These are phyloP conservation scores for Populus tomentosa DNA, from an alignment of 441 rosid species.

Conservation along the genomic window DNA sequence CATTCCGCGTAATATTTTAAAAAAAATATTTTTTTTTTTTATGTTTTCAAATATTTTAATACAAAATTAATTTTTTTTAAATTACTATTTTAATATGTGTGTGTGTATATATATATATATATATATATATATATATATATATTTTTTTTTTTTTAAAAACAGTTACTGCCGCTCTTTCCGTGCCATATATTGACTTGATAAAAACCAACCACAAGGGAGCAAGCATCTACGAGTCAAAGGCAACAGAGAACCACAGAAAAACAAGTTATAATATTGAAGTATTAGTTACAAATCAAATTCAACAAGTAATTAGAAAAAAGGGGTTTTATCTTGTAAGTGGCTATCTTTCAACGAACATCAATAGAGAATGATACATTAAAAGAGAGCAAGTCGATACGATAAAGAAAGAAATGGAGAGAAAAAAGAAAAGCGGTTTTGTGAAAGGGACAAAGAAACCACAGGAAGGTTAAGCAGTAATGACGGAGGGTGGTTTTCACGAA, in stretches of 20 bases:
- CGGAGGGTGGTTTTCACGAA: constrained; percentile 3
- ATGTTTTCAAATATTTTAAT: too few species aligned
- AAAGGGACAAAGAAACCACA: constrained; percentile 30
- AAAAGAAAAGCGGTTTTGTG: constrained; percentile 31
- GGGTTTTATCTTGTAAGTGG: too few species aligned
- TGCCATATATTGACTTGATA: too few species aligned
- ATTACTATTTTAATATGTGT: too few species aligned
- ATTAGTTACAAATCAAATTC: background rate
- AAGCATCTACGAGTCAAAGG: background rate
- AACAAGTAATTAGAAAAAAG: background rate
- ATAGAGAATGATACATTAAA: background rate
- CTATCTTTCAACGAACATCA: background rate
- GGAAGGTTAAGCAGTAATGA: constrained; percentile 20
- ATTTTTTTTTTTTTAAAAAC: too few species aligned
- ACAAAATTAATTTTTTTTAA: too few species aligned
- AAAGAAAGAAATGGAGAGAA: background rate
- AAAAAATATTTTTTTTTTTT: too few species aligned
- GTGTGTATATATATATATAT: too few species aligned
- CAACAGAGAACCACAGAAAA: background rate
- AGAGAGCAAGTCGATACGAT: background rate
- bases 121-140: too few species aligned
- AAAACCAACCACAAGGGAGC: too few species aligned
- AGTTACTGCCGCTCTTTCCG: too few species aligned
- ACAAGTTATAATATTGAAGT: background rate
- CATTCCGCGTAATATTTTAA: too few species aligned